Percentiles rank a stretch among this genome's conserved stretches.
phyloP scores from a whole-genome alignment of 768 basidiomycete genomes.

The Lactarius pseudohatsudake region DNA sequence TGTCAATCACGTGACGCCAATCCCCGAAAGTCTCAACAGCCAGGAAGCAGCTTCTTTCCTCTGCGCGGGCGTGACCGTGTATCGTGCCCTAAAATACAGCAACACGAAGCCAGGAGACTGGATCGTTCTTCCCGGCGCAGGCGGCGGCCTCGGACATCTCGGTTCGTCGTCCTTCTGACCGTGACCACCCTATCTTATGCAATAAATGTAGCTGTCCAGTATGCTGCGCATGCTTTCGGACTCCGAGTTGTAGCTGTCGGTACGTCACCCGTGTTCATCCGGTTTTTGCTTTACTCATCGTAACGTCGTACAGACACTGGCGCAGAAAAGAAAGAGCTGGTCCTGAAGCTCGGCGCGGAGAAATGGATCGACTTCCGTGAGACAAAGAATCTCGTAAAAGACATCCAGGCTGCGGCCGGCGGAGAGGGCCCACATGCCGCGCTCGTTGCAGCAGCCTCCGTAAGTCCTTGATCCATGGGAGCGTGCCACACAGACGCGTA shows the following conservation, averaged over 20 bases:
- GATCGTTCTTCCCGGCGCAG: slow-evolving; percentile 76
- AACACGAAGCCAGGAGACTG: slow-evolving; percentile 66
- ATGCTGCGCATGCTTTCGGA: slow-evolving; percentile 68
- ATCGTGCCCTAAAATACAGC: slow-evolving; percentile 78
- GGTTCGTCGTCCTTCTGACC: slow-evolving; percentile 38
- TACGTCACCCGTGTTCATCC: slow-evolving; percentile 26
- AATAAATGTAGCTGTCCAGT: slow-evolving; percentile 59
- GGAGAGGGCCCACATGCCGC: slow-evolving; percentile 75
- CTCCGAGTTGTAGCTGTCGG: slow-evolving; percentile 78
- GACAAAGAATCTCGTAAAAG: slow-evolving; percentile 61
- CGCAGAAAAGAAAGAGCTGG: slow-evolving; percentile 65
- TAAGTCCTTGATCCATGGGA: slow-evolving; percentile 31
- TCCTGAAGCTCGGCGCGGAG: slow-evolving; percentile 64
- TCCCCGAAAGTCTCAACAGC: slow-evolving; percentile 67
- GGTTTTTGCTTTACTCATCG: slow-evolving; percentile 1
- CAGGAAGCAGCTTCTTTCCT: slow-evolving; percentile 72
- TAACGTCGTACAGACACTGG: slow-evolving; percentile 55
- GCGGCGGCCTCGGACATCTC: slow-evolving; percentile 82
- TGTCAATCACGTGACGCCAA: slow-evolving; percentile 72
- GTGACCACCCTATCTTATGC: not conserved
- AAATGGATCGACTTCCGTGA: slow-evolving; percentile 77
- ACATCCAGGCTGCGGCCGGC: slow-evolving; percentile 59
- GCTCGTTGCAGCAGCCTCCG: slow-evolving; percentile 57
- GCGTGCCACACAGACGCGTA: slow-evolving; percentile 32
- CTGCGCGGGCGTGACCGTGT: slow-evolving; percentile 84